phyloP scores from a whole-genome alignment of 495 filamentous ascomycete genomes.

The Poronia punctata region DNA sequence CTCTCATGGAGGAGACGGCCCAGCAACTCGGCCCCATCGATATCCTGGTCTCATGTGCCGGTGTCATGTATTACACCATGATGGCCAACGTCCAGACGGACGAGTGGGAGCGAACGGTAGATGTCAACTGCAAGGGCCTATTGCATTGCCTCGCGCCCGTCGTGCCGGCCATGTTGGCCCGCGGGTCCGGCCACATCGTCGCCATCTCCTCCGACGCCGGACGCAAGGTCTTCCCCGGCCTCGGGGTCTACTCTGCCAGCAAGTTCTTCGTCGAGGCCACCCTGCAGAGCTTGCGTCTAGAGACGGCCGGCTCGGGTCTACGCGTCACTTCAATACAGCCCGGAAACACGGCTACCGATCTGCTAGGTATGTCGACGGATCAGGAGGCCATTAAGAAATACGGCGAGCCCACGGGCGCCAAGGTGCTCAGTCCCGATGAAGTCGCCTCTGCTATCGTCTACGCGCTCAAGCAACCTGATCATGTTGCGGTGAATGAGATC shows the following conservation, averaged over 20 bases:
- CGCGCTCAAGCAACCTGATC: conserved; percentile 54
- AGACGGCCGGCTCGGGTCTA: conserved; percentile 58
- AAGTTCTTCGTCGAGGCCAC: conserved; percentile 72
- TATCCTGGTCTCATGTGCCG: conserved; percentile 60
- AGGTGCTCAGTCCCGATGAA: conserved; percentile 56
- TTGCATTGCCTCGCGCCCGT: conserved; percentile 54
- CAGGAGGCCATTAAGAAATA: conserved; percentile 62
- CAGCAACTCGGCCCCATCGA: conserved; percentile 56
- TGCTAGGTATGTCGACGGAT: conserved; percentile 60
- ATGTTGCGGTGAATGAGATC: conserved; percentile 65
- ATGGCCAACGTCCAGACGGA: conserved; percentile 59
- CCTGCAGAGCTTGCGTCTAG: conserved; percentile 56
- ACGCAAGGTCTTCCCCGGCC: conserved; percentile 62
- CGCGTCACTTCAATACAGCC: conserved; percentile 61
- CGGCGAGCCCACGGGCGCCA: conserved; percentile 57
- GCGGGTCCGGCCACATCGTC: conserved; percentile 52
- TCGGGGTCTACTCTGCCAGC: conserved; percentile 64
- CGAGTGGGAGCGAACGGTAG: conserved; percentile 63
- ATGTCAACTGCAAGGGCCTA: conserved; percentile 67
- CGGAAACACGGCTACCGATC: conserved; percentile 56
- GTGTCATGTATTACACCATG: conserved; percentile 72
- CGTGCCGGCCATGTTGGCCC: conserved; percentile 55
- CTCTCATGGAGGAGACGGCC: conserved; percentile 44
- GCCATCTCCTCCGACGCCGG: conserved; percentile 66
- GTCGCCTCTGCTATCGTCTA: conserved; percentile 59